Conservation (phyloP, 1,284 basidiomycete genomes). For the Agroathelia rolfsii region DNA sequence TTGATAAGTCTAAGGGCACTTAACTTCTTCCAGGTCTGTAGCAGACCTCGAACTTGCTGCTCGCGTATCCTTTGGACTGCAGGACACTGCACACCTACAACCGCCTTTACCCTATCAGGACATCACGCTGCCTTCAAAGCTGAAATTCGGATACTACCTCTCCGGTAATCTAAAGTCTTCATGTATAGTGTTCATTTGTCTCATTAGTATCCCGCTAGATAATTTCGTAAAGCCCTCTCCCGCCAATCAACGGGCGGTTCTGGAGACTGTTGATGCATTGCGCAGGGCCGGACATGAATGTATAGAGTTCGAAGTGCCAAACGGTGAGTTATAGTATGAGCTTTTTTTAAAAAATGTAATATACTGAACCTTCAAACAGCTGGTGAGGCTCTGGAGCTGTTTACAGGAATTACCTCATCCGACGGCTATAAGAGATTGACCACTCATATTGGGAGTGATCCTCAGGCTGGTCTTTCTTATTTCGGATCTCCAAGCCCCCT, state of each 20-base stretch:
- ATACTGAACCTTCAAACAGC: slow-evolving; percentile 24
- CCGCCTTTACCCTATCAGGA: slow-evolving; percentile 55
- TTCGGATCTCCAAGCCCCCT: not conserved
- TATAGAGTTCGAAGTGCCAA: slow-evolving; percentile 48
- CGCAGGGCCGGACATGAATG: slow-evolving; percentile 68
- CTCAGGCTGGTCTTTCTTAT: slow-evolving; percentile 32
- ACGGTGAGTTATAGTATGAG: slow-evolving; percentile 26
- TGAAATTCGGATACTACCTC: slow-evolving; percentile 67
- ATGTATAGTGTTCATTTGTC: slow-evolving; percentile 3
- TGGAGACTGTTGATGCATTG: slow-evolving; percentile 66
- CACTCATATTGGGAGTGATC: slow-evolving; percentile 60
- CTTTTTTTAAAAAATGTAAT: slow-evolving; percentile 4
- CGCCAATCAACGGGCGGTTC: slow-evolving; percentile 68
- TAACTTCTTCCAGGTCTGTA: slow-evolving; percentile 36
- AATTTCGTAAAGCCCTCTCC: slow-evolving; percentile 64
- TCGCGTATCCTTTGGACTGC: slow-evolving; percentile 43
- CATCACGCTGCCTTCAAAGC: slow-evolving; percentile 39
- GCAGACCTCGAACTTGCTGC: slow-evolving; percentile 56
- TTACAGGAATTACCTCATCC: slow-evolving; percentile 60
- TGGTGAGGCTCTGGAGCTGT: slow-evolving; percentile 45
- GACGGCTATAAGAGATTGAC: slow-evolving; percentile 73
- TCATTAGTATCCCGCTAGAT: slow-evolving; percentile 30
- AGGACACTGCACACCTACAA: slow-evolving; percentile 29
- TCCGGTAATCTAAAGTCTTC: slow-evolving; percentile 31
- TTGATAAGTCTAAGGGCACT: not conserved